phyloP scores from a whole-genome alignment of 2,329 filamentous ascomycete genomes.

The Calonectria naviculata region DNA sequence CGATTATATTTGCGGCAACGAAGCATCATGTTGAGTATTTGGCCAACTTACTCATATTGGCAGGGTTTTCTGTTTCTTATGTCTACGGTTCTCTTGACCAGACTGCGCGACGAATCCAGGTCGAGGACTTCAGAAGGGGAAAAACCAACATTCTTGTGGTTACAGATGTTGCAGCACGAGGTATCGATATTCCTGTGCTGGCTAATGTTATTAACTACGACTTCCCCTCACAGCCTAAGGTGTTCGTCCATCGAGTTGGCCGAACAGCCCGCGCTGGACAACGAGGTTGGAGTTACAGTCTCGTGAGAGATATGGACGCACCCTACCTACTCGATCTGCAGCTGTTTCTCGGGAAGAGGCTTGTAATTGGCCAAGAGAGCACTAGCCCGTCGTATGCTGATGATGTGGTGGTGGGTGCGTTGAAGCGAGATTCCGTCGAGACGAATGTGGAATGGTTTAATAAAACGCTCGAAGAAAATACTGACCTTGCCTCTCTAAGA shows the following conservation, averaged over 20 bases:
- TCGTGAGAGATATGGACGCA: slow-evolving; percentile 87
- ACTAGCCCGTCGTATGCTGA: slow-evolving; percentile 77
- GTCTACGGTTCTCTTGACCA: slow-evolving; percentile 96
- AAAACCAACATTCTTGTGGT: slow-evolving; percentile 92
- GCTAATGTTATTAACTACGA: slow-evolving; percentile 99
- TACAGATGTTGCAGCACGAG: slow-evolving; percentile 94
- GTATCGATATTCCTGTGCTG: slow-evolving; percentile 96
- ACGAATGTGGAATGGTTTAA: slow-evolving; percentile 84
- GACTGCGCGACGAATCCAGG: slow-evolving; percentile 89
- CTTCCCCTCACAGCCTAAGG: slow-evolving; percentile 95
- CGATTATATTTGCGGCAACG: slow-evolving; percentile 93
- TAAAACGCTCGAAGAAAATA: slow-evolving; percentile 79
- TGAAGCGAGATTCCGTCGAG: slow-evolving; percentile 80
- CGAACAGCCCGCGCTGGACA: slow-evolving; percentile 94
- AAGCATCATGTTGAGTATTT: slow-evolving; percentile 99
- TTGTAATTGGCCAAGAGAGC: slow-evolving; percentile 78
- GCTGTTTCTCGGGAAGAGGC: slow-evolving; percentile 87
- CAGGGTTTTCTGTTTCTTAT: slow-evolving; percentile 91
- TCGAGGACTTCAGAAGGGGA: slow-evolving; percentile 88
- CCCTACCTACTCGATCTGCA: slow-evolving; percentile 95
- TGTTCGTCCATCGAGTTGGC: slow-evolving; percentile 96
- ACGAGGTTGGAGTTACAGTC: slow-evolving; percentile 93
- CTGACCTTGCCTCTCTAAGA: slow-evolving; percentile 78
- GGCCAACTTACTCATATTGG: slow-evolving; percentile 78
- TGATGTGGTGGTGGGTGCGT: slow-evolving; percentile 84